Evolutionary conservation across 306 rosid species (phyloP), one percentile per base, ranked within the genome.

Genomic region (Datisca glomerata): DNA sequence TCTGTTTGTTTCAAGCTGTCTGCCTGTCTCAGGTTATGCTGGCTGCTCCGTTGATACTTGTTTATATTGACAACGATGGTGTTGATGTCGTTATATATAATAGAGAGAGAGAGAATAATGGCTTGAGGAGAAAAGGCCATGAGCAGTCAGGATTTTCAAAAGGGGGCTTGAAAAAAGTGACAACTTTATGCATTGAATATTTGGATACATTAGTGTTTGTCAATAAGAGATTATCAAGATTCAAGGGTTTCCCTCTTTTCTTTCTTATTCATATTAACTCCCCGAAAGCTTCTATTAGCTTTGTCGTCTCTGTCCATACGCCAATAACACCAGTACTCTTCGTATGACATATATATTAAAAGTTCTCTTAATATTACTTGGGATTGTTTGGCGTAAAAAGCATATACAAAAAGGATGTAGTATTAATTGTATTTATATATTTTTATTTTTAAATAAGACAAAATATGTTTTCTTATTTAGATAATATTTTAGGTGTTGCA

Each of bases 41-140:
- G 7, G 24, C 15, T 37, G 32, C 39, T 29, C n/a, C n/a, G n/a
- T n/a, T n/a, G n/a, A n/a, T n/a, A n/a, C n/a, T n/a, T n/a, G n/a
- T n/a, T n/a, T n/a, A n/a, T n/a, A n/a, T n/a, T 61, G 72, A 55
- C 53, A 12, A 27, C 48, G 65, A 35, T 64, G 18, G 64, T 41
- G 46, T 41, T 60, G 49, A 61, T 55, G 58, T 49, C 49, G 51
- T 15, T 48, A 53, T 55, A 33, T 59, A 43, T 53, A 58, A 35
- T 21, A 28, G 19, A 36, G 51, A 60, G 62, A 56, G 64, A 49
- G 59, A 45, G 55, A 51, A 41, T 60, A 67, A 47, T 66, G 51
- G 85, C 94, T 67, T 71, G 96, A 86, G 87, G 60, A 46, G 48
- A 59, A 55, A 49, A 34, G 58, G 12, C 48, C 24, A 29, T 23